phyloP scores from a whole-genome alignment of 2,329 filamentous ascomycete genomes.

The Sporothrix brasiliensis region DNA sequence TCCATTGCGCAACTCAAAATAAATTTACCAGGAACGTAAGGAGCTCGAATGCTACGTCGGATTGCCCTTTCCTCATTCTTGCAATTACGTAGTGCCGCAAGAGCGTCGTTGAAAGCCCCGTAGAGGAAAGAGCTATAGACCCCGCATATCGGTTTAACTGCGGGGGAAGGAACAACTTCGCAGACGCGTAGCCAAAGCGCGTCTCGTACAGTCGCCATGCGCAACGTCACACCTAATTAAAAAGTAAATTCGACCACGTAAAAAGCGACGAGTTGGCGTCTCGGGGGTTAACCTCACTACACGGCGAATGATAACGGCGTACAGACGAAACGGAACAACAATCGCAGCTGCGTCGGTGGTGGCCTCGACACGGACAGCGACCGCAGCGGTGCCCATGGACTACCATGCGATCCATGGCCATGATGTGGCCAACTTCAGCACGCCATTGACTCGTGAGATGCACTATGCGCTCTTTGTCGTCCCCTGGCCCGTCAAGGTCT shows the following conservation, averaged over 20 bases:
- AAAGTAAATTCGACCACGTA: not conserved
- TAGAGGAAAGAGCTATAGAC: constrained; percentile 14
- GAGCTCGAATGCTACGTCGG: not conserved
- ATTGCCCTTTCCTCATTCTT: not conserved
- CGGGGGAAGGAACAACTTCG: not conserved
- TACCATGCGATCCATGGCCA: constrained; percentile 62
- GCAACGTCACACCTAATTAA: not conserved
- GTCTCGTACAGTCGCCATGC: constrained; percentile 3
- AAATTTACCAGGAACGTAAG: not conserved
- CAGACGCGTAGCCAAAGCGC: constrained; percentile 12
- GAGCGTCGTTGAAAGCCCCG: not conserved
- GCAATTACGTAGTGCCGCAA: not conserved
- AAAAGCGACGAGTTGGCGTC: not conserved
- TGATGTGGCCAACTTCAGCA: constrained; percentile 64
- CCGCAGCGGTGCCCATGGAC: constrained; percentile 50
- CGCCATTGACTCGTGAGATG: constrained; percentile 55
- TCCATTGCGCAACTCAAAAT: not conserved
- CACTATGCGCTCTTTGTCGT: not conserved
- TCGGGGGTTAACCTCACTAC: not conserved
- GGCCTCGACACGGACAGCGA: not conserved
- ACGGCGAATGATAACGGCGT: not conserved
- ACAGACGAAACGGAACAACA: not conserved
- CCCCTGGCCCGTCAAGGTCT: not conserved
- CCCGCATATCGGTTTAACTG: constrained; percentile 7
- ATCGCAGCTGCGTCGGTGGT: not conserved